Base-by-base conservation (phyloP, 352 stramenopile species). In the Albugo candida region DNA sequence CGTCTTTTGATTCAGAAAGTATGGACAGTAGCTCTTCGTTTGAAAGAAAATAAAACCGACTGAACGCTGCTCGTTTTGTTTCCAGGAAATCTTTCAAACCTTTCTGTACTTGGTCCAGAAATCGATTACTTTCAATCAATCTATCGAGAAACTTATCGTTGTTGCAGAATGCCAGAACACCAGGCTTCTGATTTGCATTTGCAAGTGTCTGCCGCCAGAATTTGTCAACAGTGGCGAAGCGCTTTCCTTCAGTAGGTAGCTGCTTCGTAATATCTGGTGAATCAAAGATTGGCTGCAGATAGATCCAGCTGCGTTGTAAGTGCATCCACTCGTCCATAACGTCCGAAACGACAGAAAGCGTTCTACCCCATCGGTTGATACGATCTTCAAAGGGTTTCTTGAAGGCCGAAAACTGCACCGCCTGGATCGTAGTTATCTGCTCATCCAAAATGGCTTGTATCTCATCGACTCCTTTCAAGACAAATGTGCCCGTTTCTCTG, bases 191-290 rank as follows among this genome's bases (percentile, higher is more conserved):
- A 54, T 94, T 92, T 0, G 83, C 88, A 13, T 65, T 59, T 18
- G 65, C 58, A 36, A 97, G 80, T 0, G 82, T 96, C 42, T 89
- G 69, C 2, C 88, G 67, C 86, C 88, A 97, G 58, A 95, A 95
- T 54, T 97, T 97, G 54, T 97, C 89, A 0, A 97, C 89, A 1
- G 84, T 95, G 0, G 81, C 73, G 51, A 97, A 97, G 6, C 87
- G 69, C 51, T 97, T 97, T 13, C 83, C 85, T 57, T 97, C 89
- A 3, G 74, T 87, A 0, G 89, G 89, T 1, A 97, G 70, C 51
- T 97, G 89, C 55, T 97, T 97, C 65, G 95, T 96, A 52, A 97
- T 97, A 49, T 97, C 89, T 0, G 83, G 70, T 1, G 82, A 95
- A 54, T 97, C 88, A 41, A 97, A 97, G 47, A 97, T 97, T 11